Evolutionary conservation across 768 basidiomycete species (phyloP).

Genomic region (Suillus occidentalis): DNA sequence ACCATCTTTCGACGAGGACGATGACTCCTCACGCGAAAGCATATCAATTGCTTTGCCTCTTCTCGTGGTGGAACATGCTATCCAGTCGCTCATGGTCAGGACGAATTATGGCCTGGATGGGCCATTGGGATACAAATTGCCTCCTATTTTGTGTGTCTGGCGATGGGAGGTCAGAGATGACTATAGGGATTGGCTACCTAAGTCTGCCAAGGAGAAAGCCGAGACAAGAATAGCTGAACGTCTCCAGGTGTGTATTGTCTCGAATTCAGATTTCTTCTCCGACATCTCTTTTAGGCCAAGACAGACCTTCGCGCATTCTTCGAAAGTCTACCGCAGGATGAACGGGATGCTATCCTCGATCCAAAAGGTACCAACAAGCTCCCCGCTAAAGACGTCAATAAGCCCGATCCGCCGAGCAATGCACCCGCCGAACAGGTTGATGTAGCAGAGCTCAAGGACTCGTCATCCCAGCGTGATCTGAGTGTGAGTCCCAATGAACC

Average conservation of each 20-base stretch:
- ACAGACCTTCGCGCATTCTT: constrained; percentile 55
- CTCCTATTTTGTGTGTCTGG: constrained; percentile 73
- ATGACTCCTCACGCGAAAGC: constrained; percentile 34
- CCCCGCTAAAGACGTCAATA: constrained; percentile 36
- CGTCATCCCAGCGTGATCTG: constrained; percentile 29
- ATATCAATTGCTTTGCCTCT: constrained; percentile 43
- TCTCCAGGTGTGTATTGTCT: constrained; percentile 47
- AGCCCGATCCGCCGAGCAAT: constrained; percentile 13
- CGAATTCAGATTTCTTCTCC: neutral
- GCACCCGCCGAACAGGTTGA: constrained; percentile 1
- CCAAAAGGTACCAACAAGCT: constrained; percentile 41
- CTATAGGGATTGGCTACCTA: constrained; percentile 64
- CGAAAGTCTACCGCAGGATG: constrained; percentile 54
- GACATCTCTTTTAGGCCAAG: constrained; percentile 49
- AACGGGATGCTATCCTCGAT: constrained; percentile 56
- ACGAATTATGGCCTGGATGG: constrained; percentile 79
- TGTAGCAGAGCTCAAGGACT: constrained; percentile 26
- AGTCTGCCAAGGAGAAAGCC: constrained; percentile 60
- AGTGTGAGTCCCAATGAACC: constrained; percentile 19
- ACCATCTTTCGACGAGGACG: constrained; percentile 60
- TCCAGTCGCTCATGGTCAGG: constrained; percentile 62
- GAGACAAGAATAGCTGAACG: constrained; percentile 64
- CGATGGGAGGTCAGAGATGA: constrained; percentile 79
- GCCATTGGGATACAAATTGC: constrained; percentile 48
- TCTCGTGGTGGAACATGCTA: constrained; percentile 57